Evolutionary conservation across 257 asterid genomes (phyloP).

Genomic region (Henckelia pumila): DNA sequence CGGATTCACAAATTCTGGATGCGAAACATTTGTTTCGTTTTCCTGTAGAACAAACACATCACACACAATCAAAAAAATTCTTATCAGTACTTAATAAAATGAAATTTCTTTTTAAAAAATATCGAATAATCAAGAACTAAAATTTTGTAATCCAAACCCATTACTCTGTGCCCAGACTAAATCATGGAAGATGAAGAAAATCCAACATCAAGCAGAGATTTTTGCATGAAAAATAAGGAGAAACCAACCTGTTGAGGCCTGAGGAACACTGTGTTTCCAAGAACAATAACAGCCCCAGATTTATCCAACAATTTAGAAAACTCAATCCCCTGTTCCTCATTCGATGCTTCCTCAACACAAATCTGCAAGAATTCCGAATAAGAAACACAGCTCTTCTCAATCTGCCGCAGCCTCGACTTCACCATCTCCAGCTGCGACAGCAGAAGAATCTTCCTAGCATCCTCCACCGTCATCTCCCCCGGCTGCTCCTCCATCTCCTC

Average conservation of each 20-base stretch:
- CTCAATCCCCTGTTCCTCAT: conserved; percentile 39
- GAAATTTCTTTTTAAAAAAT: too few species aligned
- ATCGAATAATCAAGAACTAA: neutral
- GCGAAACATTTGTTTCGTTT: neutral
- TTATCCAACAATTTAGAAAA: conserved; percentile 55
- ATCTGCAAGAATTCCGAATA: conserved; percentile 45
- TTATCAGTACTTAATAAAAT: neutral
- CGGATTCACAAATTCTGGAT: neutral
- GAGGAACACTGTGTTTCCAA: conserved; percentile 53
- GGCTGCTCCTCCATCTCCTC: conserved; percentile 23
- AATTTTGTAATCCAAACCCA: too few species aligned
- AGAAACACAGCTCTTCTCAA: conserved; percentile 39
- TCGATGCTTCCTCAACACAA: conserved; percentile 39
- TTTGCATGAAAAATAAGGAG: neutral
- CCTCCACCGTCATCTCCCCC: conserved; percentile 50
- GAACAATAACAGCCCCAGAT: conserved; percentile 60
- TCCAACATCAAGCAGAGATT: neutral
- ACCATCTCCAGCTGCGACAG: conserved; percentile 58
- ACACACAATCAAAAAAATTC: neutral
- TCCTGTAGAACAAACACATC: neutral
- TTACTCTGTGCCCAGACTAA: too few species aligned
- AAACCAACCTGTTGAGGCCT: conserved; percentile 63
- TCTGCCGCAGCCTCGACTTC: conserved; percentile 41
- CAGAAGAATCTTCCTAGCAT: conserved; percentile 60
- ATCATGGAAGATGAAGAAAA: neutral